Base-by-base conservation (phyloP, 345 rosid genomes). In the Crucihimalaya himalaica region DNA sequence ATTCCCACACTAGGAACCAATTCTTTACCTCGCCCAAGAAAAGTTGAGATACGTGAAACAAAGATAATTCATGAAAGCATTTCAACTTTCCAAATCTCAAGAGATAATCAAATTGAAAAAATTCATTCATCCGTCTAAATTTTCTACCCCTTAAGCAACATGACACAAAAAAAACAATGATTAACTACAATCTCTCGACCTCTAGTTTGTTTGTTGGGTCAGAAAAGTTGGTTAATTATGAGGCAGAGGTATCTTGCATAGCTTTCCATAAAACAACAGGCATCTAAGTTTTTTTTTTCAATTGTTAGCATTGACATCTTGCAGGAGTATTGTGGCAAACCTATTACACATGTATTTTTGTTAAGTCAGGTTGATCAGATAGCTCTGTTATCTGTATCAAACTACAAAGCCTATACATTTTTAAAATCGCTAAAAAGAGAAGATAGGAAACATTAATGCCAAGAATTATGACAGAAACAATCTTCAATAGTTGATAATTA, bases 321-420 rank as follows among this genome's bases (percentile, higher is more conserved):
- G 46, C 54, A 63, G 12, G 5, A 25, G 35, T 29, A 63, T 27
- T 31, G 57, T 55, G 21, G 29, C 29, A 35, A 63, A 53, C 32
- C 35, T 52, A 28, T 18, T 12, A 55, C 48, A 32, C 65, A 46
- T 32, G 1, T 14, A 18, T 21, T 65, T 18, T 46, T 0, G 46
- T 6, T 15, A 14, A 18, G n/a, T 48, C 27, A 35, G 39, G 39
- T 35, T 35, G 39, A 9, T 35, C 39, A 48, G 23, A 18, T 61
- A 60, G 20, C 50, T 51, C 2, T 19, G 35, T 69, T 45, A 56
- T 5, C 31, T 15, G 11, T 62, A 57, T 25, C 29, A 62, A 52
- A 53, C 69, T 53, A 60, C 46, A 75, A 40, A 52, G 63, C 64
- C 57, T 40, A 59, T 40, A 53, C 23, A 43, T 29, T 20, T 57